Conservation (phyloP, 176 grass and related monocot species). For the Tillandsia leiboldiana region DNA sequence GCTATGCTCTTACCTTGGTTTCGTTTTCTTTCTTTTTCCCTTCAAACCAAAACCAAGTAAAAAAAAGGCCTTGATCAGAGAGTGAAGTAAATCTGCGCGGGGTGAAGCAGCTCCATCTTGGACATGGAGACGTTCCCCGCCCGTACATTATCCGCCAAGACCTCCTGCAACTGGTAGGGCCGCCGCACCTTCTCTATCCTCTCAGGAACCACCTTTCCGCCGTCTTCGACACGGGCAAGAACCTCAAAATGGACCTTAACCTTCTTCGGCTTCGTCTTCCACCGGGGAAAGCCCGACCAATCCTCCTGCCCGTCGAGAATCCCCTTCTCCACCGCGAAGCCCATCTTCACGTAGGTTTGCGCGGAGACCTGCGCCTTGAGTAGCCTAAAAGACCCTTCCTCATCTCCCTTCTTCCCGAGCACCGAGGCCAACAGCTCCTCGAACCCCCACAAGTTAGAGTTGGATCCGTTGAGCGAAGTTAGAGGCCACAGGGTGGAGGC, state of each 20-base stretch:
- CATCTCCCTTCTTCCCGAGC: slow-evolving; percentile 38
- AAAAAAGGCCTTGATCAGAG: slow-evolving; percentile 26
- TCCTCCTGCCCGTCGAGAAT: slow-evolving; percentile 44
- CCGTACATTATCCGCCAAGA: slow-evolving; percentile 25
- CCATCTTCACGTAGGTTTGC: slow-evolving; percentile 81
- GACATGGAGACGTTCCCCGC: slow-evolving; percentile 48
- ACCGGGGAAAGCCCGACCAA: slow-evolving; percentile 42
- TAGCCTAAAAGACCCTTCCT: slow-evolving; percentile 64
- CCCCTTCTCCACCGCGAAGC: slow-evolving; percentile 43
- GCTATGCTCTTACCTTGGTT: not conserved
- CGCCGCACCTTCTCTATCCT: slow-evolving; percentile 43
- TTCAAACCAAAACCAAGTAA: slow-evolving; percentile 9
- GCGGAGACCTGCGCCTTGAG: slow-evolving; percentile 50
- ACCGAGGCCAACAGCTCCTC: slow-evolving; percentile 71
- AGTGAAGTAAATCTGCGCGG: slow-evolving; percentile 51
- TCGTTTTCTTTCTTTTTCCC: not conserved
- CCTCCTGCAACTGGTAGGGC: slow-evolving; percentile 31
- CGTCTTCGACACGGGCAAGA: slow-evolving; percentile 61
- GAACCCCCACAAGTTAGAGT: slow-evolving; percentile 48
- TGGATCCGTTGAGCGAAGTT: slow-evolving; percentile 63
- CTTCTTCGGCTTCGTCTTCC: slow-evolving; percentile 67
- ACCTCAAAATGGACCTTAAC: slow-evolving; percentile 64
- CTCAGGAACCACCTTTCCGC: slow-evolving; percentile 52
- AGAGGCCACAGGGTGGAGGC: slow-evolving; percentile 54
- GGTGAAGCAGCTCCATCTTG: slow-evolving; percentile 30